Evolutionary conservation across 441 rosid species (phyloP).

Genomic region (Hypseocharis bilobata): DNA sequence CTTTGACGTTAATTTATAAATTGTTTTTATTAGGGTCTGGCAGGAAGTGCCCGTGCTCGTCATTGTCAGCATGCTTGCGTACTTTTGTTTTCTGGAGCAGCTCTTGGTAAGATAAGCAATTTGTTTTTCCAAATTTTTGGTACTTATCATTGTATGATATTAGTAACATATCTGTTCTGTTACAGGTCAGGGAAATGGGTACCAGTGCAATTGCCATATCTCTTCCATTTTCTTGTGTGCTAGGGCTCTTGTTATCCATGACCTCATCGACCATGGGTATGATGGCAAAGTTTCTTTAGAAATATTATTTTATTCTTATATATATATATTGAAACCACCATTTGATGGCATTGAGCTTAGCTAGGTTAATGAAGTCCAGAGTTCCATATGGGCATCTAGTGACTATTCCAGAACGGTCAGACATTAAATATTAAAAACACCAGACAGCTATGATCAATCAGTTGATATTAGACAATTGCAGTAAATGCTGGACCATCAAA

Average conservation of each 20-base stretch:
- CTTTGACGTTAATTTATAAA: neutral
- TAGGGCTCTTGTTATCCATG: constrained; percentile 37
- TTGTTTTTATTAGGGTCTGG: constrained; percentile 32
- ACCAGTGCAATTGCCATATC: constrained; percentile 38
- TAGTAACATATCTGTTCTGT: neutral
- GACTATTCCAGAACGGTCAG: no score
- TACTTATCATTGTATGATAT: neutral
- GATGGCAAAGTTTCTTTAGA: neutral
- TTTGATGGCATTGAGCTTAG: neutral
- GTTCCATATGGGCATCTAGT: no score
- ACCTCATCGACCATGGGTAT: constrained; percentile 33
- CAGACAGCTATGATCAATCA: no score
- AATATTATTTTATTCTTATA: neutral
- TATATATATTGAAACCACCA: neutral
- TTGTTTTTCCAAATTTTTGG: neutral
- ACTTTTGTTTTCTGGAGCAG: constrained; percentile 39
- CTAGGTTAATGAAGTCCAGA: no score
- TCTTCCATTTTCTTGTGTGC: constrained; percentile 31
- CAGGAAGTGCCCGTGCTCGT: constrained; percentile 38
- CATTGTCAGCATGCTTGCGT: constrained; percentile 41
- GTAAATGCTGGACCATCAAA: neutral
- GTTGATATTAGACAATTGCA: no score
- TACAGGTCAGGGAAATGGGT: constrained; percentile 34
- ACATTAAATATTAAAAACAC: no score
- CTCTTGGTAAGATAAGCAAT: constrained; percentile 25